Conservation (phyloP, 78 protist species). For the Cyanophora paradoxa region DNA sequence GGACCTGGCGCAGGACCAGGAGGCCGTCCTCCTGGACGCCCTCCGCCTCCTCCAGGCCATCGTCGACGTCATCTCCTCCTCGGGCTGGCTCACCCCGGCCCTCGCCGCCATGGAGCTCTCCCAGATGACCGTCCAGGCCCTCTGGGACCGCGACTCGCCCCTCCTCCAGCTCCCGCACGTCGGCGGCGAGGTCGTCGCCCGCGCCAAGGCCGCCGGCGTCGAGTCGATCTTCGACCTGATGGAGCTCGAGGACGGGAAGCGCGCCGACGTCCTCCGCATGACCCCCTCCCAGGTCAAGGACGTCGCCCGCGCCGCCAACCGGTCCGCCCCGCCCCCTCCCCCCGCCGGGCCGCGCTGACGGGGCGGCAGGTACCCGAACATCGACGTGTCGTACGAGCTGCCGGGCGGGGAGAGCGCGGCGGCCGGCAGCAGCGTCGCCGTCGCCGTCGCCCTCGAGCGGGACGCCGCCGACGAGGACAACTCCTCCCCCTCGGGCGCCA, state of each 20-base stretch:
- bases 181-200: slow-evolving; percentile 30
- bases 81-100: slow-evolving; percentile 81
- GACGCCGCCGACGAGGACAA: slow-evolving; percentile 40
- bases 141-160: slow-evolving; percentile 41
- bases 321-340: no score
- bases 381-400: slow-evolving; percentile 39
- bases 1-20: slow-evolving; percentile 29
- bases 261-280: slow-evolving; percentile 46
- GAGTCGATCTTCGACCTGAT: slow-evolving; percentile 76
- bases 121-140: slow-evolving; percentile 85
- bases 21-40: slow-evolving; percentile 4
- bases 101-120: slow-evolving; percentile 90
- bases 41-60: slow-evolving; percentile 59
- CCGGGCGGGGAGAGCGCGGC: slow-evolving; percentile 18
- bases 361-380: slow-evolving; percentile 62
- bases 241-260: slow-evolving; percentile 73
- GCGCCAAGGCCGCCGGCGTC: slow-evolving; percentile 25
- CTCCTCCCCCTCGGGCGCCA: background rate
- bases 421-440: slow-evolving; percentile 38
- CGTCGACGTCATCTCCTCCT: slow-evolving; percentile 80
- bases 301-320: slow-evolving; percentile 56
- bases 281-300: slow-evolving; percentile 22
- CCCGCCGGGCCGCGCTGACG: no score
- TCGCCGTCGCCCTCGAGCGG: slow-evolving; percentile 55
- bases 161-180: slow-evolving; percentile 85